A percentile compares a stretch with the other conserved stretches of the same genome.
Evolutionary conservation across 2,329 filamentous ascomycete genomes (phyloP).

Genomic region (Trichoderma arundinaceum): DNA sequence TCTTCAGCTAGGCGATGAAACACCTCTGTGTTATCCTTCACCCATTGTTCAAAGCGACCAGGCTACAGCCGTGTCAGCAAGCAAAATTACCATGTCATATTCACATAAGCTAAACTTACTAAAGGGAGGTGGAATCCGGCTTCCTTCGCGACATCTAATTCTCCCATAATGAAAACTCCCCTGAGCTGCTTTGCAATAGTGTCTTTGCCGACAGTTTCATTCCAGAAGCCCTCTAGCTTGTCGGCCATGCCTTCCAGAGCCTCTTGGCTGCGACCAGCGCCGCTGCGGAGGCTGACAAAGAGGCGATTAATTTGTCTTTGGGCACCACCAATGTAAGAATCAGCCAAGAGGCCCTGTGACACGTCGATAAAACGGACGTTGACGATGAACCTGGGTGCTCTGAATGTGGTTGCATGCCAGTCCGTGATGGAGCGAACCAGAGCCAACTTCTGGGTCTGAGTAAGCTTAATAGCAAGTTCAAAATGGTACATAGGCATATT

Average conservation of each 20-base stretch:
- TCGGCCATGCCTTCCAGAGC: constrained; percentile 29
- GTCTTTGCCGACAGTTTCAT: constrained; percentile 22
- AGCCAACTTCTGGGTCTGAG: constrained; percentile 28
- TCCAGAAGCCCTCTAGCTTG: constrained; percentile 29
- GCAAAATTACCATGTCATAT: neutral
- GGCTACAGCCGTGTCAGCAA: constrained; percentile 10
- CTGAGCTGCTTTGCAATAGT: constrained; percentile 19
- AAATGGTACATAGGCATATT: constrained; percentile 30
- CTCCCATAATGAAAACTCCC: constrained; percentile 23
- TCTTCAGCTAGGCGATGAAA: constrained; percentile 22
- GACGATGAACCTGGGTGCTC: constrained; percentile 30
- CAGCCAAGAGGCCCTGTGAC: constrained; percentile 14
- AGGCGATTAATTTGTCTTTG: constrained; percentile 27
- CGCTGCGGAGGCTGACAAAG: constrained; percentile 30
- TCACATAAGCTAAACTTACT: neutral
- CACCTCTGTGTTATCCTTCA: constrained; percentile 30
- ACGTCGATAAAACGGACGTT: constrained; percentile 32
- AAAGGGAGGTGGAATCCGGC: constrained; percentile 27
- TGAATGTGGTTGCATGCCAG: constrained; percentile 32
- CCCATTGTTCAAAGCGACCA: constrained; percentile 29
- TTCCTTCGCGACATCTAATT: constrained; percentile 30
- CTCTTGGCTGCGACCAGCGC: constrained; percentile 17
- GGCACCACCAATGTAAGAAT: constrained; percentile 26
- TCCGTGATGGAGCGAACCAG: constrained; percentile 29
- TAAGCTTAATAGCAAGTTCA: constrained; percentile 28